Conservation (phyloP, 805 yeast genomes). For the Candida ficus region DNA sequence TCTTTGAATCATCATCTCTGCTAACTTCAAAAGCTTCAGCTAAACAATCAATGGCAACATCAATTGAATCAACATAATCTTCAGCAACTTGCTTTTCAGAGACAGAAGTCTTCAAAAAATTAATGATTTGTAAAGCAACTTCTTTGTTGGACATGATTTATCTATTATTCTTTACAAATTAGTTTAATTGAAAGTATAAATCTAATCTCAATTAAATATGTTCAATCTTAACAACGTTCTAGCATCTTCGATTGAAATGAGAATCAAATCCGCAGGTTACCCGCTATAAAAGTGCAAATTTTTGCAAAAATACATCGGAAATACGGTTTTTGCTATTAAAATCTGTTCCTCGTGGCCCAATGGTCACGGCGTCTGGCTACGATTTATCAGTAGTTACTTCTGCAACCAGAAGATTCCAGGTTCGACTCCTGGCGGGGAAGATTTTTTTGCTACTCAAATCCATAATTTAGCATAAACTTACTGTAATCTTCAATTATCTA, state of each 20-base stretch:
- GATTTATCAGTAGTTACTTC: conserved; percentile 41
- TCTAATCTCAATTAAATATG: not conserved
- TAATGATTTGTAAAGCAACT: conserved; percentile 67
- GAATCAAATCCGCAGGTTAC: not conserved
- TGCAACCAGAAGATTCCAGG: conserved; percentile 32
- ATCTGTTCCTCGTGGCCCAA: conserved; percentile 67
- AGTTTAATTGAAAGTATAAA: no score
- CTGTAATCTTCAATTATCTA: no score
- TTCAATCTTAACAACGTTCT: not conserved
- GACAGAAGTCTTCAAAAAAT: conserved; percentile 59
- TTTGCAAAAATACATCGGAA: not conserved
- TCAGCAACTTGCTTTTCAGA: conserved; percentile 59
- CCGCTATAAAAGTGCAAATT: not conserved
- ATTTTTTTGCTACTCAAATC: conserved; percentile 25
- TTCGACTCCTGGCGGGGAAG: conserved; percentile 33
- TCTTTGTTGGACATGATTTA: conserved; percentile 42
- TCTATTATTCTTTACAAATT: no score
- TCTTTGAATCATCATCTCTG: conserved; percentile 38
- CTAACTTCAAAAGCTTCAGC: conserved; percentile 77
- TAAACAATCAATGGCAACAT: conserved; percentile 90
- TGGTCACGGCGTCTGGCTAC: conserved; percentile 76
- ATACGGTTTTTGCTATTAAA: not conserved
- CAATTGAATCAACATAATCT: conserved; percentile 84
- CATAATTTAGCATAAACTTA: no score
- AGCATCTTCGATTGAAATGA: not conserved